Conservation (phyloP, 345 rosid species). For the Eutrema yunnanense region DNA sequence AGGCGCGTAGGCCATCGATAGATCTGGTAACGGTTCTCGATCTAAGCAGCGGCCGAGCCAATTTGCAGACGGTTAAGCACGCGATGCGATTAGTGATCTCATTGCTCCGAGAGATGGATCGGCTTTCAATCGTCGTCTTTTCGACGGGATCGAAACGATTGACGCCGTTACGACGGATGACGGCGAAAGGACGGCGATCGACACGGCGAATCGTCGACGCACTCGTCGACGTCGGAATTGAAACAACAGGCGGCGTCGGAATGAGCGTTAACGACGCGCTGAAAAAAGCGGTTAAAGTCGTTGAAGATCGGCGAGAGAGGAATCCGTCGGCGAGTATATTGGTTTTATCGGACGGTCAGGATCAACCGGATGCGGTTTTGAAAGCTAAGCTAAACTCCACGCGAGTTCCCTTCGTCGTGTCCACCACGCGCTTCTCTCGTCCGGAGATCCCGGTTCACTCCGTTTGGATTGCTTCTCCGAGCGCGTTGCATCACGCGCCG, state of each 20-base stretch:
- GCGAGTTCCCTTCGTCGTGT: slow-evolving; percentile 32
- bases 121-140: slow-evolving; percentile 75
- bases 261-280: slow-evolving; percentile 70
- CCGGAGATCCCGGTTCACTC: slow-evolving; percentile 57
- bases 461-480: slow-evolving; percentile 33
- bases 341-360: slow-evolving; percentile 52
- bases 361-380: slow-evolving; percentile 33
- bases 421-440: slow-evolving; percentile 56
- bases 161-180: slow-evolving; percentile 69
- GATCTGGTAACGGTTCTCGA: slow-evolving; percentile 78
- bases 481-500: slow-evolving; percentile 32
- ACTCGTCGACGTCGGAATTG: slow-evolving; percentile 28
- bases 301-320: slow-evolving; percentile 77
- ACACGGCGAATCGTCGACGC: slow-evolving; percentile 64
- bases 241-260: slow-evolving; percentile 36
- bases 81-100: slow-evolving; percentile 59
- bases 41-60: slow-evolving; percentile 42
- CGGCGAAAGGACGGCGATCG: slow-evolving; percentile 59
- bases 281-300: slow-evolving; percentile 78
- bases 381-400: slow-evolving; percentile 18
- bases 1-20: slow-evolving; percentile 48
- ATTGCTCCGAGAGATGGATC: slow-evolving; percentile 55
- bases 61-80: slow-evolving; percentile 51
- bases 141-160: slow-evolving; percentile 68
- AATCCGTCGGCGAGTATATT: slow-evolving; percentile 61